Evolutionary conservation across 768 basidiomycete species (phyloP).

Genomic region (Phanerochaete carnosa): DNA sequence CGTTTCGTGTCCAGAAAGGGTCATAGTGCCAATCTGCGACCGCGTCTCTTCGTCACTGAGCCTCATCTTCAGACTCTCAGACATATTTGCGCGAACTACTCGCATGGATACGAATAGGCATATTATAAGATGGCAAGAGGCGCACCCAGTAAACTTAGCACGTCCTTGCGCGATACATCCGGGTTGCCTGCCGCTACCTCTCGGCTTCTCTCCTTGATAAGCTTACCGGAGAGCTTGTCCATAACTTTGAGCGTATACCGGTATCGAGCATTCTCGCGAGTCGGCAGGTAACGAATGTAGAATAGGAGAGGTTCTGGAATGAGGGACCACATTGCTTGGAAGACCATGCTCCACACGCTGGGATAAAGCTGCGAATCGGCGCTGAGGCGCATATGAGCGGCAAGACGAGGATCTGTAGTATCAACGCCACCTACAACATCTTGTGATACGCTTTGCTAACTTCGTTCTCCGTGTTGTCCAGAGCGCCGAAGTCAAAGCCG

Average conservation of each 20-base stretch:
- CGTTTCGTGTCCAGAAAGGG: conserved; percentile 27
- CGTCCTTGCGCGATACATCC: conserved; percentile 50
- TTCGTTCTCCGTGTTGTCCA: background rate
- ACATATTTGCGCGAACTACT: conserved; percentile 49
- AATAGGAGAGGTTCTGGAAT: conserved; percentile 25
- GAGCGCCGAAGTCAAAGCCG: conserved; percentile 35
- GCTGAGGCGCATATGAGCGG: background rate
- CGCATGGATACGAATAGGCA: background rate
- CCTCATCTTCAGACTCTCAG: conserved; percentile 39
- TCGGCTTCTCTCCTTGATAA: conserved; percentile 43
- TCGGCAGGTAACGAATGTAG: conserved; percentile 27
- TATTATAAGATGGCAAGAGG: conserved; percentile 5
- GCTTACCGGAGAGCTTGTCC: conserved; percentile 41
- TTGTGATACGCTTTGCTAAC: background rate
- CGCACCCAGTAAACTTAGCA: conserved; percentile 54
- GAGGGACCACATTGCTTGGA: conserved; percentile 25
- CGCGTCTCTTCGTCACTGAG: conserved; percentile 31
- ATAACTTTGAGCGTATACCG: conserved; percentile 23
- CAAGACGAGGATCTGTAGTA: background rate
- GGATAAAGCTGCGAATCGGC: conserved; percentile 31
- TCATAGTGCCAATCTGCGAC: conserved; percentile 19
- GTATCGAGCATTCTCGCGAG: conserved; percentile 26
- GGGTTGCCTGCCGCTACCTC: conserved; percentile 29
- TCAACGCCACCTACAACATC: conserved; percentile 16
- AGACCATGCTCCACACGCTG: conserved; percentile 19